Percentiles rank a stretch among this genome's conserved stretches.
phyloP scores from a whole-genome alignment of 257 asterid genomes.

The Lycium barbarum region DNA sequence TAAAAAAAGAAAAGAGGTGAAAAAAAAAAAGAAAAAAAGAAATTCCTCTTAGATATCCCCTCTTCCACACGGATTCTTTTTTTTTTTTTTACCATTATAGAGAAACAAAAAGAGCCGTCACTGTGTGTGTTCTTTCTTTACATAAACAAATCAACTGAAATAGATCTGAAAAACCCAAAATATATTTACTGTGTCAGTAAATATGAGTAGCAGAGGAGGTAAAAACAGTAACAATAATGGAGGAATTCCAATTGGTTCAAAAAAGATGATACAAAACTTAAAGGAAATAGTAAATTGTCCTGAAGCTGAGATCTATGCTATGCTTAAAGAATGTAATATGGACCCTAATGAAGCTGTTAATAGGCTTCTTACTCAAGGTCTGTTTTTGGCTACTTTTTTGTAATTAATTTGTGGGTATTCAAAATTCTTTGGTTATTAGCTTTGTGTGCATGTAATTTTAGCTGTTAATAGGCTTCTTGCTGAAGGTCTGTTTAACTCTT shows the following conservation, averaged over 20 bases:
- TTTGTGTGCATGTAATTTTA: neutral
- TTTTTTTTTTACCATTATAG: neutral
- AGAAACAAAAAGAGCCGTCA: neutral
- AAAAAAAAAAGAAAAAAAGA: neutral
- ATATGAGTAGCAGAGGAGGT: constrained; percentile 27
- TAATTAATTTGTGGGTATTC: too few relatives aligned
- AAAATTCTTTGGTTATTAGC: too few relatives aligned
- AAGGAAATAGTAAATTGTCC: constrained; percentile 84
- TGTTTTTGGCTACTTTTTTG: too few relatives aligned
- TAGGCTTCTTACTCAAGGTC: constrained; percentile 75
- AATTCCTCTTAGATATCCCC: neutral
- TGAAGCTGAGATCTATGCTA: constrained; percentile 88
- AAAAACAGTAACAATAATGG: constrained; percentile 26
- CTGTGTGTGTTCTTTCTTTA: neutral
- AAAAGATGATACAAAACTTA: constrained; percentile 84
- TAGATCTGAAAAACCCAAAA: too few relatives aligned
- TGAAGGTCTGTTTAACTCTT: too few relatives aligned
- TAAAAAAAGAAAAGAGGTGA: neutral
- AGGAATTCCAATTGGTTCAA: constrained; percentile 64
- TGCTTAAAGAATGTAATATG: constrained; percentile 90
- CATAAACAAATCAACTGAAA: neutral
- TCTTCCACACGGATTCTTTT: constrained; percentile 2
- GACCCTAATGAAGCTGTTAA: constrained; percentile 91
- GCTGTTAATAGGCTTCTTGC: constrained; percentile 39
- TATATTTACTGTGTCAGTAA: too few relatives aligned